Base-by-base conservation (phyloP, 176 grass and related monocot genomes). In the Tillandsia fasciculata region DNA sequence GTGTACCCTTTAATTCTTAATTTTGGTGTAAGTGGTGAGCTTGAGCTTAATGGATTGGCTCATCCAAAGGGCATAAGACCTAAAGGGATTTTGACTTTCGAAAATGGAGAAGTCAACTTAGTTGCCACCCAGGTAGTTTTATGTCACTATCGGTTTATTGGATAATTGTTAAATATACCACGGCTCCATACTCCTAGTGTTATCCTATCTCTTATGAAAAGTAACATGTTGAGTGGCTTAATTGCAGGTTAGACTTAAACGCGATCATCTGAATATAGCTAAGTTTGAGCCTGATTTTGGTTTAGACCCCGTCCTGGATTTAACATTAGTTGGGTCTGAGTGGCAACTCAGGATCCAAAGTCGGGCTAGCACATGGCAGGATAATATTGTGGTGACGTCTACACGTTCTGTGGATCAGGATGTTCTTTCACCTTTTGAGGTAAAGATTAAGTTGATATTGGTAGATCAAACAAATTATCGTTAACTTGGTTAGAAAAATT, bases 221-320 rank as follows among this genome's bases (percentile, higher is more conserved):
- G 3, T 52, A 24, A 22, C 27, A 67, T 56, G 11, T 70, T 76
- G 79, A 49, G 56, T 12, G 69, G 33, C 69, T 80, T 49, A 74
- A 77, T 67, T 81, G 76, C 86, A 97, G 93, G 86, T 82, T 69
- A 87, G 93, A 81, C 86, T 97, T 72, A 97, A 97, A 85, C 84
- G 79, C 26, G 89, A 97, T 50, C 89, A 97, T 87, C 87, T 92
- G 70, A 90, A 97, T 85, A 76, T 83, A 51, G 89, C 93, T 28
- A 97, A 97, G 72, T 97, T 97, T 77, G 93, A 97, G 67, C 86
- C 93, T n/a, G 93, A 97, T 83, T 84, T 97, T 83, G 93, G 93
- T 78, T 85, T 97, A 66, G 93, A 97, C 83, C 89, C 93, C 72
- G 81, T 81, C 77, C 82, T 97, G 48, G 93, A 97, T 85, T 86